These are phyloP conservation scores for Diaporthe capsici DNA, from an alignment of 2,329 filamentous ascomycete species.

Conservation along the genomic window DNA sequence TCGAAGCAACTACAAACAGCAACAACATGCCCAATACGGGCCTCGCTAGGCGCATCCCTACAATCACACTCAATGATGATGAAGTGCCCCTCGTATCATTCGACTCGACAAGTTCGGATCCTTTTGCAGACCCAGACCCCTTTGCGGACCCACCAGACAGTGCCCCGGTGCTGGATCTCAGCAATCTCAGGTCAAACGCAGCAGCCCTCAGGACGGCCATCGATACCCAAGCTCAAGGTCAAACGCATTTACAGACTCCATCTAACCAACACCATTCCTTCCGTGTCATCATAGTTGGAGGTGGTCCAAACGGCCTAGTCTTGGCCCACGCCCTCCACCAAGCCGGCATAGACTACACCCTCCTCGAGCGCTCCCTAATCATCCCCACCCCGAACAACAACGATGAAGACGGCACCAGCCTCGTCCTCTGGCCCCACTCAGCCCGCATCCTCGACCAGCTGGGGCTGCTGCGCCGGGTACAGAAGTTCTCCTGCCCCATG, in stretches of 20 bases:
- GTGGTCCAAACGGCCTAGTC: constrained; percentile 48
- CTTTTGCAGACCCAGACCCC: not conserved
- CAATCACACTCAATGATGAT: not conserved
- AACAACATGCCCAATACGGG: no score
- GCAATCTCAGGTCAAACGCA: not conserved
- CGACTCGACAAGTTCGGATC: not conserved
- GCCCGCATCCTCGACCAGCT: constrained; percentile 48
- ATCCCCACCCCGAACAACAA: constrained; percentile 34
- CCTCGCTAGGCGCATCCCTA: not conserved
- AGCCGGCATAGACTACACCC: constrained; percentile 49
- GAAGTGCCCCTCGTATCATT: not conserved
- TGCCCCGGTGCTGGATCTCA: not conserved
- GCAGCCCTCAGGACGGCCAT: not conserved
- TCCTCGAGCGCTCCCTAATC: constrained; percentile 46
- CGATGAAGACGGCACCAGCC: constrained; percentile 40
- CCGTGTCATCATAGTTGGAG: constrained; percentile 49
- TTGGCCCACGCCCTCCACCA: constrained; percentile 48
- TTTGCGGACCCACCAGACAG: not conserved
- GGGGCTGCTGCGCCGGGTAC: constrained; percentile 42
- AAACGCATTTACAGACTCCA: not conserved
- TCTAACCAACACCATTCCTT: not conserved
- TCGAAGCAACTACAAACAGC: no score
- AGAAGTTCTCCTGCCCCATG: constrained; percentile 23
- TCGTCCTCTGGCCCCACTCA: constrained; percentile 45
- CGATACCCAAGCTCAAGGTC: not conserved